phyloP scores from a whole-genome alignment of 1,284 basidiomycete species.

The Ceratobasidium sp. region DNA sequence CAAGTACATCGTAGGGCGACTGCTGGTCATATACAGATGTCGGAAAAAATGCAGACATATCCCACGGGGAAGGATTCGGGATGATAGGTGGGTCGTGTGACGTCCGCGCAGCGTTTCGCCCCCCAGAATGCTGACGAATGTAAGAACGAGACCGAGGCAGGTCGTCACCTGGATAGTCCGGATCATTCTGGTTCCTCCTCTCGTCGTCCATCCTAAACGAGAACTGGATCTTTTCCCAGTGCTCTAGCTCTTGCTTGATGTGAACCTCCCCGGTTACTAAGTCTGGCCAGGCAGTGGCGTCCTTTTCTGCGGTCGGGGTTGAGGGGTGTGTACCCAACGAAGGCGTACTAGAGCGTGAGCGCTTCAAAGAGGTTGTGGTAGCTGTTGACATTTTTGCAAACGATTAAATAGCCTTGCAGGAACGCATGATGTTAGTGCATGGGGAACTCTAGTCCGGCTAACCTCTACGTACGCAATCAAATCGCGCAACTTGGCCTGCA shows the following conservation, averaged over 20 bases:
- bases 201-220: constrained; percentile 41
- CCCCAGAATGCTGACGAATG: constrained; percentile 13
- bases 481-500: constrained; percentile 46
- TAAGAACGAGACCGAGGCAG: not conserved
- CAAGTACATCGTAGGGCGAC: constrained; percentile 15
- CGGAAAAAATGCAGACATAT: constrained; percentile 26
- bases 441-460: constrained; percentile 12
- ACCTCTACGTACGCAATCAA: constrained; percentile 26
- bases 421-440: constrained; percentile 27
- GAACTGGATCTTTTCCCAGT: constrained; percentile 38
- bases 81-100: not conserved
- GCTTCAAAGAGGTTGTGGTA: constrained; percentile 32
- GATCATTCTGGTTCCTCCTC: constrained; percentile 1
- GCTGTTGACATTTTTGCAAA: constrained; percentile 26
- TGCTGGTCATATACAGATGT: constrained; percentile 25
- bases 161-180: not conserved
- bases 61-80: constrained; percentile 7
- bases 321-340: constrained; percentile 28
- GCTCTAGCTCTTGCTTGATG: constrained; percentile 37
- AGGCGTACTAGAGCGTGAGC: constrained; percentile 31
- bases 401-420: constrained; percentile 41
- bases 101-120: not conserved
- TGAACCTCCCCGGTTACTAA: constrained; percentile 29
- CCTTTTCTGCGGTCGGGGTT: constrained; percentile 24
- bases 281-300: not conserved